Evolutionary conservation across 495 filamentous ascomycete species (phyloP), one percentile per base, ranked within the genome.

Genomic region (Trichoderma asperelloides): DNA sequence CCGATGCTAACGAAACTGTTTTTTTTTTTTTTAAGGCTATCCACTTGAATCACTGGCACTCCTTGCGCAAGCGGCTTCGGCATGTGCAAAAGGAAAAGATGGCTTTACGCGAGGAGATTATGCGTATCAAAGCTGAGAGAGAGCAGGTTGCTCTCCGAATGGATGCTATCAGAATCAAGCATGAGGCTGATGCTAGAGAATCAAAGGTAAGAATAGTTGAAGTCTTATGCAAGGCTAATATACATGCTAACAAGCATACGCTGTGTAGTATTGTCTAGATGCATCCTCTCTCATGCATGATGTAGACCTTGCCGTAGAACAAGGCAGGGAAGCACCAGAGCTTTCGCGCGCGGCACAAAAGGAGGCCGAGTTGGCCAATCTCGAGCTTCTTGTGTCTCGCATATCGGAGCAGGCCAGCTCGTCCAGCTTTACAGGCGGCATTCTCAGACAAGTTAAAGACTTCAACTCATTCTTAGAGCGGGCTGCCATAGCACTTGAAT

Each of bases 81-180:
- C 82, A 84, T 49, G 80, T 85, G 33, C 87, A 88, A 73, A 87
- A 86, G 68, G 83, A 88, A 69, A 89, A 88, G 77, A 74, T 86
- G 30, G 77, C 80, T n/a, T 75, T 90, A 43, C 83, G 90, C 47
- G 84, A 83, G 16, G 84, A 89, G 57, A 82, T 91, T 51, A 78
- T 89, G 69, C 80, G 82, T 8, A 76, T 91, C 21, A 84, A 87
- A 25, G 81, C 78, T 51, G 85, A 91, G 75, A 78, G 88, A 37
- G 86, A 92, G 69, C 79, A 84, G 69, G 79, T 92, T 33, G 86
- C 87, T 13, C 71, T 92, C 68, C 82, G 82, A 63, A 89, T 88
- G 82, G 90, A 93, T 70, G 84, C 86, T 13, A 81, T 91, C 37
- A 80, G 88, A 28, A 84, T 82, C 55, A 81, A 80, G 69, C 87